Conservation (phyloP, 2,329 filamentous ascomycete genomes). For the Colletotrichum horii region DNA sequence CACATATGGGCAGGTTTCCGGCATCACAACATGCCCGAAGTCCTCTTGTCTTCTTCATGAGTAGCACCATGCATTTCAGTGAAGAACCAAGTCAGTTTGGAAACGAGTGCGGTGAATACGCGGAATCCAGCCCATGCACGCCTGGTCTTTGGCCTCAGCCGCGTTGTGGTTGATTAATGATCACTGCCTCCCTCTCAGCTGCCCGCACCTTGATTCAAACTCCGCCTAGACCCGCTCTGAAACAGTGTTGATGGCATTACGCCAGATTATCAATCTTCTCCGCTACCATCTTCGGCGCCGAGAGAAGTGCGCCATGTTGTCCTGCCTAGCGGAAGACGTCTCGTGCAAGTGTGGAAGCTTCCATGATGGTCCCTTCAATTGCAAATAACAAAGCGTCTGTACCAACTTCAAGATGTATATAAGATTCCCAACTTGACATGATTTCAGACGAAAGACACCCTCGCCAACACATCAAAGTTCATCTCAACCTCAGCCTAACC, state of each 20-base stretch:
- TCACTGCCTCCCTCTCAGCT: background rate
- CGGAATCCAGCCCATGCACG: background rate
- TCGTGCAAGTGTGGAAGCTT: background rate
- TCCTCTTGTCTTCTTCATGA: no score
- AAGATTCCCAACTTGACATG: accelerated
- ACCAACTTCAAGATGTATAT: background rate
- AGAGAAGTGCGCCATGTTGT: background rate
- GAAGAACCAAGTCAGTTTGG: background rate
- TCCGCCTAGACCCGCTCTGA: background rate
- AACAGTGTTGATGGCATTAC: background rate
- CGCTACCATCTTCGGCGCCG: background rate
- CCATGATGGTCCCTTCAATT: background rate
- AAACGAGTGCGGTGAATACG: background rate
- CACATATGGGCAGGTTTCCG: no score
- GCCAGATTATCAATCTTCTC: background rate
- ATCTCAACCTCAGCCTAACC: background rate
- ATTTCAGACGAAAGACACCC: background rate
- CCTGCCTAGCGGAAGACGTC: accelerated
- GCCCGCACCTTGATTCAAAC: background rate
- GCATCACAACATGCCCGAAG: no score
- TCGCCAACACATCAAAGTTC: background rate
- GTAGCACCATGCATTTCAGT: no score
- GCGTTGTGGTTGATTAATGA: background rate
- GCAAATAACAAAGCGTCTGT: accelerated
- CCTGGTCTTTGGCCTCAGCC: accelerated